Evolutionary conservation across 1,284 basidiomycete species (phyloP), one percentile per base, ranked within the genome.

Genomic region (Malassezia caprae): DNA sequence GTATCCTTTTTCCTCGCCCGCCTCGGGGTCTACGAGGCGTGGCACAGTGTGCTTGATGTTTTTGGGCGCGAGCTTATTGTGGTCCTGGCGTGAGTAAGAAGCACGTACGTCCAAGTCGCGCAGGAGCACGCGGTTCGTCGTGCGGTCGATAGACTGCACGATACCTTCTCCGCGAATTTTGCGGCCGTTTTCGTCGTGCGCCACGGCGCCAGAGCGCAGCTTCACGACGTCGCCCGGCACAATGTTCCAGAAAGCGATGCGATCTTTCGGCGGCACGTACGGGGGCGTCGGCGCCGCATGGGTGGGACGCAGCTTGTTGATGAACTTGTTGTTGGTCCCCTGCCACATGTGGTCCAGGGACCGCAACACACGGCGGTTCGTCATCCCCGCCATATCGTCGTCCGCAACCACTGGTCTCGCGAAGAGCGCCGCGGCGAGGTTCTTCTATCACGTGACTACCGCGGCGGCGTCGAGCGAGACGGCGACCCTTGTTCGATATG

Each of bases 171-270:
- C 67, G 12, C 66, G 61, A 17, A 69, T 53, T 37, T 63, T 66
- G 27, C 32, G 27, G 39, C 60, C 55, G 8, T 62, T 60, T 19
- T 65, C 57, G 26, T 64, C 57, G 37, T 62, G 58, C 19, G 59
- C 65, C 3, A 64, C 61, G 15, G 62, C 60, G 13, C 76, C 76
- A 26, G 55, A 62, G 52, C 72, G 58, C 28, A 76, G 62, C 30
- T 62, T 62, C 26, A 76, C 76, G 26, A 68, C 63, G 51, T 77
- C 76, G 4, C 71, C 71, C 2, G 75, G 73, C 2, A 69, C 72
- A 52, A 77, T 70, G 64, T 77, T 75, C 76, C 76, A 77, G 56
- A 68, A 76, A 0, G 69, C 63, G 34, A 77, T 67, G 35, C 76
- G 70, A 56, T 77, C 76, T 61, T 75, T 73, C 35, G 70, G 67